Evolutionary conservation across 768 basidiomycete species (phyloP), one percentile per base, ranked within the genome.

Genomic region (Porpolomopsis calyptriformis): DNA sequence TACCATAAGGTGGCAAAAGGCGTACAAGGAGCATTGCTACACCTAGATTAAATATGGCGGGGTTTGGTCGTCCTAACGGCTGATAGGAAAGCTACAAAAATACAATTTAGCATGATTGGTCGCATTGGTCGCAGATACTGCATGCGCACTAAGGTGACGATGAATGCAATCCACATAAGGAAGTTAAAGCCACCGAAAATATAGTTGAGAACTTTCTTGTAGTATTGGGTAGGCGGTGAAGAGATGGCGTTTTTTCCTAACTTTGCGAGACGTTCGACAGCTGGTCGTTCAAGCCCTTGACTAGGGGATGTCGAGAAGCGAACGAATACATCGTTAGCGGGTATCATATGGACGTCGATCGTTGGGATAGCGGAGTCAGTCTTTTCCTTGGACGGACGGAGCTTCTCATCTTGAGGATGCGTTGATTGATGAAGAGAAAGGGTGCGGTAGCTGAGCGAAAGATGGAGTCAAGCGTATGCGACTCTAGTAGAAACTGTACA

Each of bases 151-250:
- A 67, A 29, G 0, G 68, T 70, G 45, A 72, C 66, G 45, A 79
- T 61, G 49, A 74, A 73, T 0, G 74, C 76, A 41, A 73, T 65
- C 64, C 77, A 69, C 60, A 79, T 71, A 12, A 79, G 58, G 44
- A 68, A 69, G 43, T 77, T 77, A 57, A 78, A 78, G 1, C 77
- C 77, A 34, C 76, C 74, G 38, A 79, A 73, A 40, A 78, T 48
- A 43, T 76, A 79, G 52, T 69, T 70, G 14, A 74, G 53, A 24
- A 67, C 61, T 63, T 76, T 77, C 54, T 68, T 64, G 65, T 60
- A 73, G 52, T 64, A 51, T 53, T 73, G 69, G 5, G 66, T 68
- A 2, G 66, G 68, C 2, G 72, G 73, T 0, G 73, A 68, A 18
- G 67, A 69, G 18, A 78, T 71, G 35, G 68, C 59, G 54, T 79